Conservation (phyloP, 306 rosid genomes). For the Hippophae gyantsensis region DNA sequence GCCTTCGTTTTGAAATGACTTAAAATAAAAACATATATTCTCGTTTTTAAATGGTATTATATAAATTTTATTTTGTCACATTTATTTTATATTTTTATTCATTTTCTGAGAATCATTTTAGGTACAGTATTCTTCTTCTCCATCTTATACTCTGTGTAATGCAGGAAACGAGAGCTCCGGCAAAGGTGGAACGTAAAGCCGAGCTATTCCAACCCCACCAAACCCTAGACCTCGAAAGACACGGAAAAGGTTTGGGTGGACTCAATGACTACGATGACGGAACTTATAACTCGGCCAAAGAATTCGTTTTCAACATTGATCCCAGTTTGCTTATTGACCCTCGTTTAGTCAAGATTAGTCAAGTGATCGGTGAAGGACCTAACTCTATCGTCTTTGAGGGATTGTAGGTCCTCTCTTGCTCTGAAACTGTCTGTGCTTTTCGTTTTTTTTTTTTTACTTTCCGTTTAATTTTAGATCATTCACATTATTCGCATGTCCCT, state of each 20-base stretch:
- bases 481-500: conserved; percentile 25
- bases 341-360: conserved; percentile 16
- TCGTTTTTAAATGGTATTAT: no score
- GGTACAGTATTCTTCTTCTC: no score
- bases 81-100: no score
- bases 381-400: conserved; percentile 38
- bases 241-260: no score
- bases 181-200: not conserved
- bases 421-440: conserved; percentile 1
- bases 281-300: not conserved
- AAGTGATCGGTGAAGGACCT: conserved; percentile 30
- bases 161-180: no score
- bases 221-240: no score
- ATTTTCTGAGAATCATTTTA: no score
- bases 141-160: no score
- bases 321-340: conserved; percentile 29
- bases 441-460: not conserved
- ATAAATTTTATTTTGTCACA: no score
- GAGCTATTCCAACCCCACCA: not conserved
- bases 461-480: conserved; percentile 4
- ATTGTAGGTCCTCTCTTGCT: conserved; percentile 27
- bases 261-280: not conserved
- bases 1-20: no score
- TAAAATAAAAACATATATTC: no score
- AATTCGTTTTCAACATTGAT: conserved; percentile 32